Evolutionary conservation across 352 stramenopile species (phyloP), one percentile per base, ranked within the genome.

Genomic region (Sclerospora graminicola): DNA sequence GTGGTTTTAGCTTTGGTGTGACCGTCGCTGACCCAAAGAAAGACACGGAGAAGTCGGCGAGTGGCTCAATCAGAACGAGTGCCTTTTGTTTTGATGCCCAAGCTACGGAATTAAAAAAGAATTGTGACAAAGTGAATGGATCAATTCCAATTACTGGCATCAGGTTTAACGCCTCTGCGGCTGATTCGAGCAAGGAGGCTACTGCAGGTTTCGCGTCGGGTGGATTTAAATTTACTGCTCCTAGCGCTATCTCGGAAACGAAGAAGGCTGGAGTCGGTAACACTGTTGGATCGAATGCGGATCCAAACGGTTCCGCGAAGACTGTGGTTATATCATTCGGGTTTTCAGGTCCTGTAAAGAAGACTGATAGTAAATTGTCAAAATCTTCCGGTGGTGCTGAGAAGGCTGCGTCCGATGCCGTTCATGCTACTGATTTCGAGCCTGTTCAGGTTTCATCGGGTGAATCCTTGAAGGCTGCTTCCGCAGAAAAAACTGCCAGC

Each of bases 31-130:
- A 67, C 13, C 16, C 41, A 6, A 57, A 56, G 10, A 55, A 33
- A 20, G 39, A 34, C 39, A 36, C 33, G 4, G 48, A 53, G 6
- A 69, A 66, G 23, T 38, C 57, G 15, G 15, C 34, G 30, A 13
- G 21, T 28, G 47, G 45, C 18, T 15, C 28, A 5, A 33, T 33
- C 13, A 33, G 4, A 8, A 13, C 28, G 9, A 33, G 28, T 33
- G 28, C 4, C 4, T 33, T 33, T 33, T 66, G 53, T 18, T 86
- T 89, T 26, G 67, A 69, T n/a, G 61, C 60, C 27, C 46, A 59
- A 16, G 8, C 31, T 27, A 19, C 26, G 4, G 50, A 51, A 2
- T 34, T 36, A 4, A 68, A 55, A 18, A 51, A 56, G 11, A 51
- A 47, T 5, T 21, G 42, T 0, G 47, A 52, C 1, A 74, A 71